These are phyloP conservation scores for Capronia coronata DNA, from an alignment of 2,329 filamentous ascomycete species.

Conservation along the genomic window DNA sequence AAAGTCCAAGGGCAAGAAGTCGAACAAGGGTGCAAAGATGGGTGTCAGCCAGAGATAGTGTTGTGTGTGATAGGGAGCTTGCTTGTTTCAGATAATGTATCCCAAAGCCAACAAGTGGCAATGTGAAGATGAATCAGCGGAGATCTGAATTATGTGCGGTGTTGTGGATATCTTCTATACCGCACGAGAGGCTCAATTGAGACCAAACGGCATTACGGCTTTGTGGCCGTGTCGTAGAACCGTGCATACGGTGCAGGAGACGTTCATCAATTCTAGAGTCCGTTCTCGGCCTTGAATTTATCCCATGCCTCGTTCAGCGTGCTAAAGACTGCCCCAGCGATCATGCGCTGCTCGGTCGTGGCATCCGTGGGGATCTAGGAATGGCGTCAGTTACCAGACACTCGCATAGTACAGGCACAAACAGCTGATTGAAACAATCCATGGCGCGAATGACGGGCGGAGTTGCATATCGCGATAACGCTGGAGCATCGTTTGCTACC, in stretches of 20 bases:
- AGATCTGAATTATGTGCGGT: not conserved
- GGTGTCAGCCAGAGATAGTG: constrained; percentile 8
- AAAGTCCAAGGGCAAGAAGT: constrained; percentile 58
- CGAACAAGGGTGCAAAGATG: constrained; percentile 24
- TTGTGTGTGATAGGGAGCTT: not conserved
- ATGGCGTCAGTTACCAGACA: too few relatives aligned
- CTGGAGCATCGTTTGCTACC: too few relatives aligned
- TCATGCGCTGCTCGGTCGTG: constrained; percentile 63
- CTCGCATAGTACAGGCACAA: too few relatives aligned
- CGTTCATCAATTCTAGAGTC: constrained; percentile 39
- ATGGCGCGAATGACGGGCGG: too few relatives aligned
- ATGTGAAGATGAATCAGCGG: not conserved
- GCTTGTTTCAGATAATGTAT: not conserved
- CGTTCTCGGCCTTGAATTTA: constrained; percentile 60
- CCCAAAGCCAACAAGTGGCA: not conserved
- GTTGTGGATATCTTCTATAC: not conserved
- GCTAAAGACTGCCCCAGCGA: constrained; percentile 59
- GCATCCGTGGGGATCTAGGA: constrained; percentile 56
- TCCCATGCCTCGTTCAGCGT: constrained; percentile 63
- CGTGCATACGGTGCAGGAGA: too few relatives aligned
- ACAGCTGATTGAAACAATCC: too few relatives aligned
- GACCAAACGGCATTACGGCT: too few relatives aligned
- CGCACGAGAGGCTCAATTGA: not conserved
- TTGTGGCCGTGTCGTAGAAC: too few relatives aligned
- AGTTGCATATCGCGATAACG: too few relatives aligned